These are phyloP conservation scores for Dictyostelium citrinum DNA, from an alignment of 78 protist genomes.

Conservation along the genomic window DNA sequence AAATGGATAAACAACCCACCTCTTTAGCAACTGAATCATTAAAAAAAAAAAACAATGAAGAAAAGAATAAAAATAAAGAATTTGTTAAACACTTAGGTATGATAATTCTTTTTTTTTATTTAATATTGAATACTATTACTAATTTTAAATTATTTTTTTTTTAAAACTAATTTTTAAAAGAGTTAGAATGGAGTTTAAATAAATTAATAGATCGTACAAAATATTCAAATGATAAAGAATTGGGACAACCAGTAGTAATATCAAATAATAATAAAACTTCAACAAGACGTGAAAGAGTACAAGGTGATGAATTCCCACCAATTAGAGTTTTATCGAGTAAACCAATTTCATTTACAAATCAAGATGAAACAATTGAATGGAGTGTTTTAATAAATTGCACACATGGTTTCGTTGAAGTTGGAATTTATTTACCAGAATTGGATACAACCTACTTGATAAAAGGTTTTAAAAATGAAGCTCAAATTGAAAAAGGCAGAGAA, in stretches of 20 bases:
- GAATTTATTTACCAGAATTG: not conserved
- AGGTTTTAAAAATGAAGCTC: conserved; percentile 16
- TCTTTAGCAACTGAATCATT: not conserved
- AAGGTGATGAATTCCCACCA: conserved; percentile 67
- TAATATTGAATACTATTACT: not conserved
- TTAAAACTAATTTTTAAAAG: not conserved
- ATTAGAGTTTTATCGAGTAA: not conserved
- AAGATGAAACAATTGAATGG: not conserved
- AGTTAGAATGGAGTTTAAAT: not conserved
- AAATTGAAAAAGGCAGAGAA: not conserved
- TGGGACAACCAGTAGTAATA: not conserved
- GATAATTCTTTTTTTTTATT: not conserved
- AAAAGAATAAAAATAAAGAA: not conserved
- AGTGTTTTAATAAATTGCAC: not conserved
- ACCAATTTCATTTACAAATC: not conserved
- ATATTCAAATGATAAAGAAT: not conserved
- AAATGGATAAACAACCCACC: not conserved
- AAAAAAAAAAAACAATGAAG: not conserved
- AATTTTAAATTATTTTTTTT: not conserved
- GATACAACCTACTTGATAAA: not conserved
- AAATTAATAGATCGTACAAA: conserved; percentile 24
- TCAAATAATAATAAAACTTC: conserved; percentile 8
- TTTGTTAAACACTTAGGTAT: not conserved
- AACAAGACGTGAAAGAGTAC: conserved; percentile 30
- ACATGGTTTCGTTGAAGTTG: conserved; percentile 48